phyloP scores from a whole-genome alignment of 2,329 filamentous ascomycete genomes.

The Talaromyces sp. region DNA sequence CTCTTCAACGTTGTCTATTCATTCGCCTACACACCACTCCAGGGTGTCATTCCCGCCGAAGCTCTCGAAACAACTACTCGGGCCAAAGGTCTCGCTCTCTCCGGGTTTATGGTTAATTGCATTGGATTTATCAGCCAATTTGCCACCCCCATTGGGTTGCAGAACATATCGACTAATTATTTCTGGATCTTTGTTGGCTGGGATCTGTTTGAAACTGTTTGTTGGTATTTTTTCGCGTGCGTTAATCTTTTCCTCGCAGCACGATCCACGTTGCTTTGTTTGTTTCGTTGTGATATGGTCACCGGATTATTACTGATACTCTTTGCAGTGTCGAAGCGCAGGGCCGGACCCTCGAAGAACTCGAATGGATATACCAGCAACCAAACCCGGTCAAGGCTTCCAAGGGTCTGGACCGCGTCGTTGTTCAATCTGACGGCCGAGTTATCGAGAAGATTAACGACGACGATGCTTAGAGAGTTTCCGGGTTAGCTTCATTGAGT shows the following conservation, averaged over 20 bases:
- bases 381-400: conserved; percentile 41
- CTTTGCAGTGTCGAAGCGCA: conserved; percentile 20
- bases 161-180: conserved; percentile 34
- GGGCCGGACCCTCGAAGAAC: conserved; percentile 10
- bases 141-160: conserved; percentile 14
- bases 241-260: conserved; percentile 8
- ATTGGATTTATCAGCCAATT: conserved; percentile 23
- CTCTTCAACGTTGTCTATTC: conserved; percentile 38
- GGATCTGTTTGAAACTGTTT: conserved; percentile 6
- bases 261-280: no score
- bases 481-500: not conserved
- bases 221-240: conserved; percentile 22
- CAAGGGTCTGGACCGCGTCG: conserved; percentile 43
- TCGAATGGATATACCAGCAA: conserved; percentile 10
- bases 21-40: conserved; percentile 35
- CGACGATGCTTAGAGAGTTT: not conserved
- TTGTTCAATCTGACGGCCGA: conserved; percentile 42
- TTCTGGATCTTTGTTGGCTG: conserved; percentile 15
- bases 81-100: conserved; percentile 10
- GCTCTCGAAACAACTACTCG: conserved; percentile 7
- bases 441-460: conserved; percentile 43
- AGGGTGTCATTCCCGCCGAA: conserved; percentile 9
- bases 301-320: not conserved
- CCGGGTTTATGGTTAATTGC: conserved; percentile 7
- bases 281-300: not conserved